Base-by-base conservation (phyloP, 306 rosid species). In the Prunus kanzakura region DNA sequence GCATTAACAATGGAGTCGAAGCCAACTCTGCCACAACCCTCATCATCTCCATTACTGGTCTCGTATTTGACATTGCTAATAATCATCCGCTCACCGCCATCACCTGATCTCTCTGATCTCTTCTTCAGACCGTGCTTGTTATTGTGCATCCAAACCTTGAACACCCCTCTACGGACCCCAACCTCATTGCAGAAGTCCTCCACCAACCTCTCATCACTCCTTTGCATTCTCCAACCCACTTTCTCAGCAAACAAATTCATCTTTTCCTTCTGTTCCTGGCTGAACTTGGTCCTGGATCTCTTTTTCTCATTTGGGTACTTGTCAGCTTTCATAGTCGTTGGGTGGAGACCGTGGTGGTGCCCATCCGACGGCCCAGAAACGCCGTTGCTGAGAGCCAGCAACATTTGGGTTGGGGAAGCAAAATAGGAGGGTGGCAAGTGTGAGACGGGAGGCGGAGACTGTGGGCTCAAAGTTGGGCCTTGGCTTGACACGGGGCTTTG, bases 141-240 rank as follows among this genome's bases (percentile, higher is more conserved):
- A 56, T 93, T 93, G 79, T 91, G 97, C 97, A 93, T 93, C 98
- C 98, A 93, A 54, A 91, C 94, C 80, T 88, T 93, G 82, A 91
- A 87, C 11, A 90, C 96, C 18, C 89, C 85, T 75, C 87, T 89
- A 1, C 90, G 61, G 19, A 93, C 89, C 49, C 94, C 94, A 29
- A 93, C 41, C 57, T 91, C 94, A 11, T 78, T 83, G 64, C 98
- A 93, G 56, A 93, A 93, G 13, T 90, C 86, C 67, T 88, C 88
- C 16, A 91, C 90, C 56, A 76, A 47, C 1, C 74, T 84, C 64
- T 90, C 90, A 14, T 87, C 92, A 22, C 88, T 76, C 62, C 81
- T 91, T 14, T 84, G 88, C 91, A 93, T 84, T 80, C 73, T 87
- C 98, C 98, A 93, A 0, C 97, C 98, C 11, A 91, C 38, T 80